Conservation (phyloP, 148 eudicot species). For the Gaultheria prostrata region DNA sequence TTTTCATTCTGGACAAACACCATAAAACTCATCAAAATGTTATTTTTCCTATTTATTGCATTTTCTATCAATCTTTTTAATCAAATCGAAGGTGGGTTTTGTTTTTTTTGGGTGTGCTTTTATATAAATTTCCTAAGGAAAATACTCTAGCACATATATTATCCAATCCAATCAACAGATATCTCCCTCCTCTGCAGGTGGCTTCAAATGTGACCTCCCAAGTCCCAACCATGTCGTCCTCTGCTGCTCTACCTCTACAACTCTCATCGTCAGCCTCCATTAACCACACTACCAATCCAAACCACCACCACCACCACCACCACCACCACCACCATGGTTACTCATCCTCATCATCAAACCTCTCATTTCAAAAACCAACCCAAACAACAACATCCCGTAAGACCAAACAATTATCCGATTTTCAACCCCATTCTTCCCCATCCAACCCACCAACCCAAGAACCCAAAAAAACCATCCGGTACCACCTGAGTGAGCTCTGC, state of each 20-base stretch:
- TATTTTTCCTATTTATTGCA: too few species aligned
- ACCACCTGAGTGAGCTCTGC: not conserved
- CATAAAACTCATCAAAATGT: too few species aligned
- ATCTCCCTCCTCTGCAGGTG: not conserved
- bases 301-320: not conserved
- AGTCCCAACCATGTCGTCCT: not conserved
- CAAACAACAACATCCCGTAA: not conserved
- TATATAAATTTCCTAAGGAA: too few species aligned
- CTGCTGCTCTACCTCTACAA: slow-evolving; percentile 28
- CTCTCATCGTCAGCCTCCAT: slow-evolving; percentile 12
- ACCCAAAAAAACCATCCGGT: not conserved
- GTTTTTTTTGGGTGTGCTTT: too few species aligned
- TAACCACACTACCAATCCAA: slow-evolving; percentile 12
- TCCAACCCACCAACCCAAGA: not conserved
- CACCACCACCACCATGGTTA: not conserved
- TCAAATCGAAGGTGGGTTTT: too few species aligned
- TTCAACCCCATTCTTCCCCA: too few species aligned
- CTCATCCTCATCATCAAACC: slow-evolving; percentile 10
- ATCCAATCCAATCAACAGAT: slow-evolving; percentile 1
- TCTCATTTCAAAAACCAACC: not conserved
- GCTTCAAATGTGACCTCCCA: too few species aligned
- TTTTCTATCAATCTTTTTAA: too few species aligned
- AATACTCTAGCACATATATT: too few species aligned
- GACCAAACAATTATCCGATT: slow-evolving; percentile 11
- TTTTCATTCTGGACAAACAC: too few species aligned